Evolutionary conservation across 73 alveolate genomes (phyloP).

Genomic region (Effrenium voratum): DNA sequence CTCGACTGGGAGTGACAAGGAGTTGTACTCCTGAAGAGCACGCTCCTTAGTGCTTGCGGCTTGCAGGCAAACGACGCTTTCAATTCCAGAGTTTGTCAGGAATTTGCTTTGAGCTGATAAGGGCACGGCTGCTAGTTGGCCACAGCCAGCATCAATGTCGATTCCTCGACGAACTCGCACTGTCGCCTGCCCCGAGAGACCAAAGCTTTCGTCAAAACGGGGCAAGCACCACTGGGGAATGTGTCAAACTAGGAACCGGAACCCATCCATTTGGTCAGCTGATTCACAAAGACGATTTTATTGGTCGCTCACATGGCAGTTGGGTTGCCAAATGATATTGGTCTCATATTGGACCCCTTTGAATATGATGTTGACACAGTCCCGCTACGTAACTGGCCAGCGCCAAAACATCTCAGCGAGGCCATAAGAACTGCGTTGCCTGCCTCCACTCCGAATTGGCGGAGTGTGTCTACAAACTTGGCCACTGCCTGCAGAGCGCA

Average conservation of each 20-base stretch:
- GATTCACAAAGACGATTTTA: too few species aligned
- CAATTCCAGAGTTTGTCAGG: not conserved
- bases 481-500: conserved; percentile 40
- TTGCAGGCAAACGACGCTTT: not conserved
- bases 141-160: conserved; percentile 91
- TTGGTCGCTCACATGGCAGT: too few species aligned
- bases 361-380: too few species aligned
- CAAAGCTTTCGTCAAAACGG: not conserved
- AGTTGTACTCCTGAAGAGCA: conserved; percentile 2
- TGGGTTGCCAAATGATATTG: too few species aligned
- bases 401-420: too few species aligned
- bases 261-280: too few species aligned
- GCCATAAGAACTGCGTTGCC: not conserved
- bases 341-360: too few species aligned
- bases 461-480: conserved; percentile 48
- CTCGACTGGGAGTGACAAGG: not conserved
- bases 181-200: conserved; percentile 22
- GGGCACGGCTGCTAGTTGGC: conserved; percentile 70
- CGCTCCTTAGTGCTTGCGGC: not conserved
- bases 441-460: conserved; percentile 68
- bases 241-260: too few species aligned
- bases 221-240: not conserved
- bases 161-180: conserved; percentile 83
- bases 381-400: too few species aligned
- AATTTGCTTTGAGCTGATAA: not conserved